Evolutionary conservation across 2,329 filamentous ascomycete genomes (phyloP), one percentile per base, ranked within the genome.

Genomic region (Rhynchosporium agropyri): DNA sequence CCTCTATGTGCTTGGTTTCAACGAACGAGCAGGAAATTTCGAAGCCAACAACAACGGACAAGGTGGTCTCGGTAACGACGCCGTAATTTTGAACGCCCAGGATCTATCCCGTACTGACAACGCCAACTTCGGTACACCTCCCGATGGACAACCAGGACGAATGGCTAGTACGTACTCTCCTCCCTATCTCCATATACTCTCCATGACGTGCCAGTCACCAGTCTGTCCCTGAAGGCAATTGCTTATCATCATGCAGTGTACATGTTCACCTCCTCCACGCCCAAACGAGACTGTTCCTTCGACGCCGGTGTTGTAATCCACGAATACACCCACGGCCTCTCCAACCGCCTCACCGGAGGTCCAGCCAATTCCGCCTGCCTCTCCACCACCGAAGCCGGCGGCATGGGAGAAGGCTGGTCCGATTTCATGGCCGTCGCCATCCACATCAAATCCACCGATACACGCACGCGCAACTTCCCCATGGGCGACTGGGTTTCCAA

Each of bases 231-330:
- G 42, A 43, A 43, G 10, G 1, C 12, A 26, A 46, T 5, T 26
- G 15, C 43, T 46, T 9, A 46, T 20, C 7, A 1, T 7, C 26
- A 15, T n/a, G 26, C 36, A 54, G 86, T 86, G 83, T 85, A 81
- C 70, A 73, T 86, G 54, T 87, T 82, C 81, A 80, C 76, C 8
- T 67, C 68, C 9, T 77, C 80, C 6, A 79, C 73, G 0, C 82
- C 82, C 0, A 70, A 58, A 6, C 63, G 65, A 29, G 65, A 67
- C 38, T 62, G 63, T 43, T 76, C 60, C n/a, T 86, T 87, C 66
- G 84, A 87, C 54, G 80, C 82, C 5, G 81, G 83, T 62, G 82
- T 87, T 20, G 78, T 88, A 28, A 81, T 87, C 64, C 85, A 87
- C 76, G 83, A 85, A 70, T 84, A 81, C 70, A 83, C 79, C 0